Conservation (phyloP, 148 eudicot species). For the Pharnaceum exiguum region DNA sequence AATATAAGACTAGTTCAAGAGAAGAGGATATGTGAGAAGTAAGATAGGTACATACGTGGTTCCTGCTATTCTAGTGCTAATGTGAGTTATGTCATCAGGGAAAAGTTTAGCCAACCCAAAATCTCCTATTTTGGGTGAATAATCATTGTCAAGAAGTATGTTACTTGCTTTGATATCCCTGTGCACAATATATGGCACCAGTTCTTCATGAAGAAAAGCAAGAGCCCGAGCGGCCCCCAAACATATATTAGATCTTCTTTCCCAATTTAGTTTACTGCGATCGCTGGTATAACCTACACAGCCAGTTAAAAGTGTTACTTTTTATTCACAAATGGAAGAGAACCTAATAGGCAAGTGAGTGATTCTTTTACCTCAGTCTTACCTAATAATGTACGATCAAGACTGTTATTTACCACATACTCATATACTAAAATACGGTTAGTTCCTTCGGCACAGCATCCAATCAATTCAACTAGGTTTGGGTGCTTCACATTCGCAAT, state of each 20-base stretch:
- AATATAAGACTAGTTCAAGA: neutral
- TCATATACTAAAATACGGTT: conserved; percentile 80
- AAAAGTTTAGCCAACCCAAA: conserved; percentile 97
- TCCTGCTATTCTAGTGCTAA: conserved; percentile 86
- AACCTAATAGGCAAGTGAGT: neutral
- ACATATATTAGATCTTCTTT: conserved; percentile 70
- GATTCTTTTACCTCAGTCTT: conserved; percentile 2
- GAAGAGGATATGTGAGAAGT: neutral
- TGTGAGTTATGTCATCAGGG: conserved; percentile 88
- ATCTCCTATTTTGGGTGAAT: conserved; percentile 81
- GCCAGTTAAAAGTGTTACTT: neutral
- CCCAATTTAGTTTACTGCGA: conserved; percentile 60
- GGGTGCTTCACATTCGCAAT: conserved; percentile 80
- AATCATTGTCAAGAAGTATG: conserved; percentile 69
- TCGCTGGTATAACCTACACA: conserved; percentile 53
- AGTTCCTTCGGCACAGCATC: conserved; percentile 74
- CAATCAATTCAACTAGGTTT: conserved; percentile 76
- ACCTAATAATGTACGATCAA: conserved; percentile 84
- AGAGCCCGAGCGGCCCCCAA: conserved; percentile 79
- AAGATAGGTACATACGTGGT: conserved; percentile 63
- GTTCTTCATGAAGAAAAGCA: conserved; percentile 86
- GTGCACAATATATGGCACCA: conserved; percentile 90
- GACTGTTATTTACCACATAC: conserved; percentile 76
- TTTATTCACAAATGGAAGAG: conserved; percentile 1
- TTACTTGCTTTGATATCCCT: conserved; percentile 97